Evolutionary conservation across 495 filamentous ascomycete genomes (phyloP).

Genomic region (Lophiostoma macrostomum): DNA sequence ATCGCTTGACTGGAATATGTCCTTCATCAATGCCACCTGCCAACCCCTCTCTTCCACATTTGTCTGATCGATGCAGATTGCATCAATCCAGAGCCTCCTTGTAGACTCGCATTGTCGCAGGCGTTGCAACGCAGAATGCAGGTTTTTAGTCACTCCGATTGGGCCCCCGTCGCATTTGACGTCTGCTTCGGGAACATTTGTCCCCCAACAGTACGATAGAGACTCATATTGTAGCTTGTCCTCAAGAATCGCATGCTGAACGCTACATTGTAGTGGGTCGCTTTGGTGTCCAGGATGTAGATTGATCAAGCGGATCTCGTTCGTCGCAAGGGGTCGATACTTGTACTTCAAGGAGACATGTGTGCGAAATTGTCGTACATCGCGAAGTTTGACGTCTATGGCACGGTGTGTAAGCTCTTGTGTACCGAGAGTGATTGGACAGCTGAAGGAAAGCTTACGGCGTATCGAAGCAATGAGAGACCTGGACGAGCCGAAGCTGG

Average conservation of each 20-base stretch:
- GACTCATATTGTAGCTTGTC: slow-evolving; percentile 1
- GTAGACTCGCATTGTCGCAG: background rate
- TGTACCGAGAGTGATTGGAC: too few species aligned
- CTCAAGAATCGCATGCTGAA: background rate
- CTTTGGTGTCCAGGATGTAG: slow-evolving; percentile 5
- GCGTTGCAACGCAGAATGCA: background rate
- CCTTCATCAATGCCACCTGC: slow-evolving; percentile 15
- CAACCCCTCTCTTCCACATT: slow-evolving; percentile 6
- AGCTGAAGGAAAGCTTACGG: too few species aligned
- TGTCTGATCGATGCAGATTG: slow-evolving; percentile 21
- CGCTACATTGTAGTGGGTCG: slow-evolving; percentile 5
- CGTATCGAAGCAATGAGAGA: too few species aligned
- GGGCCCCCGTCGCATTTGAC: slow-evolving; percentile 2
- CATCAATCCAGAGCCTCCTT: slow-evolving; percentile 12
- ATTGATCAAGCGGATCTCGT: slow-evolving; percentile 15
- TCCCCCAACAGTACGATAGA: slow-evolving; percentile 19
- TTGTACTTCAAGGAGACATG: background rate
- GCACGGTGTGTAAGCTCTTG: too few species aligned
- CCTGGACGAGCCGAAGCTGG: too few species aligned
- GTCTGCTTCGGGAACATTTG: background rate
- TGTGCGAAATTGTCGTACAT: too few species aligned
- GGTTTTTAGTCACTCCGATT: slow-evolving; percentile 2
- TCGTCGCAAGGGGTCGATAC: background rate
- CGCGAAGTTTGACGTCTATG: too few species aligned
- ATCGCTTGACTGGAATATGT: background rate